Evolutionary conservation across 805 yeast species (phyloP).

Genomic region (Nadsonia fulvescens): DNA sequence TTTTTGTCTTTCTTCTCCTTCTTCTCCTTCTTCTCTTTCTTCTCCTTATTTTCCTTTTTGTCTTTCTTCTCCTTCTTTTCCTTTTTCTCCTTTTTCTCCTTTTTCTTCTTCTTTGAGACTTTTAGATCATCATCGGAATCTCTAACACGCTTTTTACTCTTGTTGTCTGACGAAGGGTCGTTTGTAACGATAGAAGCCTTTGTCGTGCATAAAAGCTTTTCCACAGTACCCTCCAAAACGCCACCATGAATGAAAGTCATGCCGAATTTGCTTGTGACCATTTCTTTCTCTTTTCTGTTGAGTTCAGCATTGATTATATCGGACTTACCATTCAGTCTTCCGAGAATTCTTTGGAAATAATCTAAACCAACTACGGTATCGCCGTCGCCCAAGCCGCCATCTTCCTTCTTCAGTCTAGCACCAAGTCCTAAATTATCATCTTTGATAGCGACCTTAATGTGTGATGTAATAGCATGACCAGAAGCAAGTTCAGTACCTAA

Average conservation of each 20-base stretch:
- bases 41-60: conserved; percentile 9
- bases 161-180: too few relatives aligned
- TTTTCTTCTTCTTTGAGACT: conserved; percentile 6
- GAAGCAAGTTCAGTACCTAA: conserved; percentile 37
- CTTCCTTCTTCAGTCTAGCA: conserved; percentile 26
- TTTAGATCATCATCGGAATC: too few relatives aligned
- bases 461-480: conserved; percentile 48
- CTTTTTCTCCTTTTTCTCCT: conserved; percentile 16
- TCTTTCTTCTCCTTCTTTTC: conserved; percentile 17
- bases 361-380: conserved; percentile 85
- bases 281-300: conserved; percentile 47
- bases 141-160: too few relatives aligned
- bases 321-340: conserved; percentile 76
- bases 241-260: conserved; percentile 78
- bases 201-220: conserved; percentile 32
- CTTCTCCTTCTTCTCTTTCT: conserved; percentile 11
- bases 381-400: conserved; percentile 34
- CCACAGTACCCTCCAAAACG: conserved; percentile 69
- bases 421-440: conserved; percentile 80
- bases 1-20: conserved; percentile 13
- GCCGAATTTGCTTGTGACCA: conserved; percentile 78
- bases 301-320: conserved; percentile 29
- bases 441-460: conserved; percentile 66
- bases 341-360: conserved; percentile 78
- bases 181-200: too few relatives aligned